These are phyloP conservation scores for Teunomyces funiuensis DNA, from an alignment of 805 yeast genomes.

Conservation along the genomic window DNA sequence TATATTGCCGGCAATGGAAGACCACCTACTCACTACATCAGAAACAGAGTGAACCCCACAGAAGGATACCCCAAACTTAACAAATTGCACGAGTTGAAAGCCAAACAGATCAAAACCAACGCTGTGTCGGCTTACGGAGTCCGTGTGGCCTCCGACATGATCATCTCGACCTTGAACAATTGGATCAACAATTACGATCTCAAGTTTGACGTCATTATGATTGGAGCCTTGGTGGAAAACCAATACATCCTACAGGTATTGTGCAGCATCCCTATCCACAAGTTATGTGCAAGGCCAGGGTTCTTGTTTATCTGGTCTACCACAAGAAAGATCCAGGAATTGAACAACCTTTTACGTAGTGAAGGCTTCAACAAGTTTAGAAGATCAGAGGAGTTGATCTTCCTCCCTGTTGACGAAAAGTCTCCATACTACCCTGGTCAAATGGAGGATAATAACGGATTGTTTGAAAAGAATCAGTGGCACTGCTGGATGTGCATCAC, in stretches of 20 bases:
- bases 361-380: constrained; percentile 64
- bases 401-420: constrained; percentile 64
- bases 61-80: constrained; percentile 87
- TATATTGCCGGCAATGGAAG: constrained; percentile 58
- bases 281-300: constrained; percentile 80
- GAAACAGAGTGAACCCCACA: constrained; percentile 64
- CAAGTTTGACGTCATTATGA: constrained; percentile 87
- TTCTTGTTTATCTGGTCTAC: constrained; percentile 87
- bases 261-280: constrained; percentile 65
- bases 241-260: constrained; percentile 65
- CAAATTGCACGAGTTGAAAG: constrained; percentile 63
- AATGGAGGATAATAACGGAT: constrained; percentile 38
- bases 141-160: constrained; percentile 50
- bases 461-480: constrained; percentile 80
- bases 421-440: constrained; percentile 61
- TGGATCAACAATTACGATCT: constrained; percentile 63
- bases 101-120: constrained; percentile 50
- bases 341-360: constrained; percentile 52
- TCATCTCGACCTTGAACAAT: constrained; percentile 53
- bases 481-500: constrained; percentile 98
- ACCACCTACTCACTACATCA: constrained; percentile 62
- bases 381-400: constrained; percentile 86
- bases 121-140: constrained; percentile 68
- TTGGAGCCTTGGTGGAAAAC: constrained; percentile 79
- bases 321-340: constrained; percentile 64